phyloP scores from a whole-genome alignment of 441 rosid genomes.

The Bocquillonia castaneifolia region DNA sequence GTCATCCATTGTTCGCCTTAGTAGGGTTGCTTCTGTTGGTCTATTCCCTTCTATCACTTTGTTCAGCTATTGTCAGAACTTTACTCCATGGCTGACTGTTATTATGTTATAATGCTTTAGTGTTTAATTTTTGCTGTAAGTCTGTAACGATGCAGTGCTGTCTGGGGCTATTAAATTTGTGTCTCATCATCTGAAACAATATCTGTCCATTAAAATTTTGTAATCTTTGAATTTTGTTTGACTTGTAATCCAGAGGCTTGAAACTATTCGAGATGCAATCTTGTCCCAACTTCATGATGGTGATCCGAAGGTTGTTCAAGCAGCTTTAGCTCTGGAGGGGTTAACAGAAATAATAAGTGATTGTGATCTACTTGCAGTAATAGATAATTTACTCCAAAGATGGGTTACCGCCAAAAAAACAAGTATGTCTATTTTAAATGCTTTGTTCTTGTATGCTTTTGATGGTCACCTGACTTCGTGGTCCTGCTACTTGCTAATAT shows the following conservation, averaged over 20 bases:
- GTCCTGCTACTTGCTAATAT: constrained; percentile 1
- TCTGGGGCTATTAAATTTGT: background rate
- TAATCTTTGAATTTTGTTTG: background rate
- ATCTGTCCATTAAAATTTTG: background rate
- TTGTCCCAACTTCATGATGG: constrained; percentile 73
- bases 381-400: constrained; percentile 49
- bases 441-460: constrained; percentile 8
- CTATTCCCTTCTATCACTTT: background rate
- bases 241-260: constrained; percentile 51
- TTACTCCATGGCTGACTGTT: background rate
- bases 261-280: constrained; percentile 61
- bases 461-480: background rate
- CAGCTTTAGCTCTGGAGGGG: constrained; percentile 65
- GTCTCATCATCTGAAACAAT: background rate
- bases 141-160: background rate
- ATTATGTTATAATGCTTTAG: background rate
- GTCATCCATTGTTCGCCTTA: no score
- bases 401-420: constrained; percentile 44
- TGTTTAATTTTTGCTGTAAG: background rate
- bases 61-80: background rate
- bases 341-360: constrained; percentile 51
- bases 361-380: constrained; percentile 55
- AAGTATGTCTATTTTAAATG: constrained; percentile 26
- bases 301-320: constrained; percentile 76
- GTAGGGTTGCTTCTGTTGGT: background rate